Base-by-base conservation (phyloP, 2,329 filamentous ascomycete species). In the Fusarium cyanostomum region DNA sequence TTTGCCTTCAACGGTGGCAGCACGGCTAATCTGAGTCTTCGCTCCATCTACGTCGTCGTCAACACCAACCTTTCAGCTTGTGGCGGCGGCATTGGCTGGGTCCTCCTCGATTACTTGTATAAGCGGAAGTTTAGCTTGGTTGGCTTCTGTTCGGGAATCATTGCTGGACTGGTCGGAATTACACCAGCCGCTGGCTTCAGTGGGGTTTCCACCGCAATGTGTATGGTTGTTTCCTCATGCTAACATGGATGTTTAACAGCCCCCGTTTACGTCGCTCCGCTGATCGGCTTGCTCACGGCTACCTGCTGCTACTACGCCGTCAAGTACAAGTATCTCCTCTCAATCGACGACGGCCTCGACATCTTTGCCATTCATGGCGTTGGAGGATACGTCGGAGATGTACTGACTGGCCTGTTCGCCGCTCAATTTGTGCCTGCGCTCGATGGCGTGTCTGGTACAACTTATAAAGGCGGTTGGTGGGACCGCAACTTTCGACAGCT, bases 321-420 rank as follows among this genome's bases (percentile, higher is more conserved):
- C 51, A 76, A 80, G 52, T 71, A 81, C 64, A 86, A 86, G 65
- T 76, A 85, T 46, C 75, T 84, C 57, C 73, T 86, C 6, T 76
- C 77, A 8, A 78, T 87, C 10, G 85, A 87, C 56, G 85, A 87
- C 41, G 83, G 84, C 3, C 78, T 87, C 48, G 84, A 87, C 56
- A 84, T 87, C 45, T 87, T 86, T 58, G 83, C 83, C 27, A 80
- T 87, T 26, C 85, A 88, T 67, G 84, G 84, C 15, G 74, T 87
- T 2, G 85, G 85, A n/a, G 85, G 85, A 10, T 80, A 83, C 60
- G 79, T 87, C 1, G 85, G 85, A 13, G 81, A 83, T 30, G 77
- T 87, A 43, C 68, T 87, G 15, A 87, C 85, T 0, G 85, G 85
- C 3, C 76, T 87, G 27, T 87, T 87, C 49, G 85, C 85, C 0